Conservation (phyloP, 371 early-diverging fungal genomes). For the Rhizopus sp. region DNA sequence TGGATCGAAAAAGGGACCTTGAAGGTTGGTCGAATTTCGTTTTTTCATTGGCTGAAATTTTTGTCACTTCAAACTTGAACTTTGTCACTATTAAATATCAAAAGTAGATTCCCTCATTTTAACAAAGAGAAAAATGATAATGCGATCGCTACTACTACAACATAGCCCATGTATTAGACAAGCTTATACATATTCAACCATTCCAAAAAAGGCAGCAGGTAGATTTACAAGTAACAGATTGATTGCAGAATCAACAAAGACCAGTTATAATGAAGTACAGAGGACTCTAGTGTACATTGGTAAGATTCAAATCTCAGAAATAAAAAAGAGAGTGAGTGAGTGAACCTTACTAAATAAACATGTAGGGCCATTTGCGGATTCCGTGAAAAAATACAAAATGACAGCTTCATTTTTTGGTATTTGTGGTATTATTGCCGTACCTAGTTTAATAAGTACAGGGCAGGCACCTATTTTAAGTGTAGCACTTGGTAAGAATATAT, state of each 20-base stretch:
- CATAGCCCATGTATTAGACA: neutral
- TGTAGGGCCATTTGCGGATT: conserved; percentile 47
- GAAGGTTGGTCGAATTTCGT: too few relatives aligned
- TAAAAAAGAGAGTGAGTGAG: neutral
- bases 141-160: too few relatives aligned
- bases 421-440: conserved; percentile 48
- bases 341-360: neutral
- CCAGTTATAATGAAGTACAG: conserved; percentile 25
- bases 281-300: conserved; percentile 51
- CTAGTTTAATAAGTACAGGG: conserved; percentile 42
- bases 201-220: conserved; percentile 30
- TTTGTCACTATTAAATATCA: too few relatives aligned
- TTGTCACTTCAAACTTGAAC: too few relatives aligned
- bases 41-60: too few relatives aligned
- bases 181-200: conserved; percentile 13
- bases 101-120: too few relatives aligned
- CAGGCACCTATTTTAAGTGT: conserved; percentile 38
- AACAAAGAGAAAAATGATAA: too few relatives aligned
- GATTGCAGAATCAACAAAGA: conserved; percentile 11
- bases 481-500: conserved; percentile 29
- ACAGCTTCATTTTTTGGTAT: conserved; percentile 50
- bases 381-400: conserved; percentile 49
- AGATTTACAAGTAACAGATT: conserved; percentile 27
- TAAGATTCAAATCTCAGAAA: conserved; percentile 2
- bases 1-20: too few relatives aligned